These are phyloP conservation scores for Cylindrotheca fusiformis DNA, from an alignment of 108 stramenopile species.

Conservation along the genomic window DNA sequence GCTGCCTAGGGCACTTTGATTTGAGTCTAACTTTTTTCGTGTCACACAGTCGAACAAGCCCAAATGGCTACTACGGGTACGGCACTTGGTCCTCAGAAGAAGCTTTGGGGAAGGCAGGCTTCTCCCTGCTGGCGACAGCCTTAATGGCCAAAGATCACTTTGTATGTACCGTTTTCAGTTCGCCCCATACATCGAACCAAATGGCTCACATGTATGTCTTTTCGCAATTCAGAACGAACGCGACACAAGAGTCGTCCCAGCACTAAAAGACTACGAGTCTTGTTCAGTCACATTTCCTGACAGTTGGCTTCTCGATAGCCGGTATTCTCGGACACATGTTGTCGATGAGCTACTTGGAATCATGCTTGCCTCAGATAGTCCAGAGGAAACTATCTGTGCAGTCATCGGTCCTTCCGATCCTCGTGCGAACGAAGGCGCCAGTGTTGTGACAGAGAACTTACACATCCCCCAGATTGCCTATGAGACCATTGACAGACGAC, in stretches of 20 bases:
- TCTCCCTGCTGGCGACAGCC: slow-evolving; percentile 20
- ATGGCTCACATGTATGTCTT: too few relatives aligned
- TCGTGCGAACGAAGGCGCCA: slow-evolving; percentile 7
- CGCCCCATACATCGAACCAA: too few relatives aligned
- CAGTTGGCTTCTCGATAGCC: slow-evolving; percentile 8
- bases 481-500: slow-evolving; percentile 6
- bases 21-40: not conserved
- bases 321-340: slow-evolving; percentile 2
- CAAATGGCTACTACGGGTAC: slow-evolving; percentile 7
- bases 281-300: slow-evolving; percentile 17
- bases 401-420: slow-evolving; percentile 20
- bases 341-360: slow-evolving; percentile 5
- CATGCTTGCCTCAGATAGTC: not conserved
- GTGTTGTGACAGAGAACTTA: slow-evolving; percentile 10
- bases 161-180: too few relatives aligned
- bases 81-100: slow-evolving; percentile 18
- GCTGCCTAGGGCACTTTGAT: not conserved
- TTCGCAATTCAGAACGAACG: too few relatives aligned
- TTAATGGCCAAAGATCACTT: slow-evolving; percentile 22
- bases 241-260: slow-evolving; percentile 3
- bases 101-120: slow-evolving; percentile 14
- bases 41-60: not conserved
- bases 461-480: slow-evolving; percentile 23
- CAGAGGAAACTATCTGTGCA: slow-evolving; percentile 11
- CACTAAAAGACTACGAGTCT: not conserved